Percentiles rank a stretch among this genome's conserved stretches.
Evolutionary conservation across 2,329 filamentous ascomycete genomes (phyloP).

Genomic region (Chaetothyriales sp.): DNA sequence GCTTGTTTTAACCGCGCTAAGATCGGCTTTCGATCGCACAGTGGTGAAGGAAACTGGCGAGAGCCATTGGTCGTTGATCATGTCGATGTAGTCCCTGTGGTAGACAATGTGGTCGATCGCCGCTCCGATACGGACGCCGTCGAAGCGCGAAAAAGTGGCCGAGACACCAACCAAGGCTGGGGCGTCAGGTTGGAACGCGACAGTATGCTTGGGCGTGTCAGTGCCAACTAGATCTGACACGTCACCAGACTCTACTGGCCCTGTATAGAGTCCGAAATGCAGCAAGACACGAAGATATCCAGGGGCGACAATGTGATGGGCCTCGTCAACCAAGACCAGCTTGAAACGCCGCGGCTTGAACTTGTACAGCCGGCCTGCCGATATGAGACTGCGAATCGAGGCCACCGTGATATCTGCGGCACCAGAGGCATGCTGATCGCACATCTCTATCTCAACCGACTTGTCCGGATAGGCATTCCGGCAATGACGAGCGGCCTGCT

Average conservation of each 20-base stretch:
- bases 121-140: constrained; percentile 62
- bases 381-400: constrained; percentile 71
- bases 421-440: constrained; percentile 57
- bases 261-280: constrained; percentile 58
- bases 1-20: constrained; percentile 52
- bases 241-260: no score
- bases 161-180: constrained; percentile 78
- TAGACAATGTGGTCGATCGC: constrained; percentile 94
- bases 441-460: constrained; percentile 84
- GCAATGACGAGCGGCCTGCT: constrained; percentile 84
- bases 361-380: constrained; percentile 60
- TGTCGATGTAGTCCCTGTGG: constrained; percentile 68
- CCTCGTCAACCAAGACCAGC: constrained; percentile 84
- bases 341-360: constrained; percentile 73
- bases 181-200: constrained; percentile 17
- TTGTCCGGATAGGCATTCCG: constrained; percentile 63
- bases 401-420: constrained; percentile 84
- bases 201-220: neutral
- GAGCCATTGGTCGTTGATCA: constrained; percentile 84
- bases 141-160: constrained; percentile 63
- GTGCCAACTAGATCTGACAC: no score
- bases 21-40: constrained; percentile 65
- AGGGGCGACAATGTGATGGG: constrained; percentile 83
- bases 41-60: constrained; percentile 89
- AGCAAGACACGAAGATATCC: constrained; percentile 59